Conservation (phyloP, 768 basidiomycete species). For the Cystoderma amianthinum region DNA sequence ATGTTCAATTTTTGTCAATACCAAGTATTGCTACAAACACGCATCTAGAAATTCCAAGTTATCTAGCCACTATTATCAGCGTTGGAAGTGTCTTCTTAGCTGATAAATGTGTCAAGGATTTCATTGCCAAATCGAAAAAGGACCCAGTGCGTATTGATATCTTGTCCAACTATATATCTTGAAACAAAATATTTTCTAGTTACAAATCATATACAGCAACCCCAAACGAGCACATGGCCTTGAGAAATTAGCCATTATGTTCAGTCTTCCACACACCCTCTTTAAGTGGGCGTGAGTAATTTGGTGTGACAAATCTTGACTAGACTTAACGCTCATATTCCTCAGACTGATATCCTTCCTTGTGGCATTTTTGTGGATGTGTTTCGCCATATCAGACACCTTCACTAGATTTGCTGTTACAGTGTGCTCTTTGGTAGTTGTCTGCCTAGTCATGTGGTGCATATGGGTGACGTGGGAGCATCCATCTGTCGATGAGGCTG, state of each 20-base stretch:
- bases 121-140: constrained; percentile 26
- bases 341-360: constrained; percentile 12
- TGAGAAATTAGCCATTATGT: constrained; percentile 17
- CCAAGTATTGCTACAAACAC: constrained; percentile 12
- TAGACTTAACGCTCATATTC: neutral
- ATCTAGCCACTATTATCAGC: constrained; percentile 38
- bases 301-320: neutral
- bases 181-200: constrained; percentile 23
- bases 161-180: constrained; percentile 5
- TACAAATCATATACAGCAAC: constrained; percentile 24
- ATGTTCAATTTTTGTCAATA: neutral
- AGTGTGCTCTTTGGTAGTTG: constrained; percentile 15
- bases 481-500: neutral
- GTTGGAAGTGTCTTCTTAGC: constrained; percentile 42
- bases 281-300: constrained; percentile 20
- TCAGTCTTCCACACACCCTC: constrained; percentile 18
- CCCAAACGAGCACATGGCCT: constrained; percentile 20
- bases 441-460: constrained; percentile 34
- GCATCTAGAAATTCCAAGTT: constrained; percentile 41
- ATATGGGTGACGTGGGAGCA: constrained; percentile 35
- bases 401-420: constrained; percentile 12
- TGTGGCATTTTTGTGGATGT: constrained; percentile 10
- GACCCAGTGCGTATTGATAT: constrained; percentile 28
- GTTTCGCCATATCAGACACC: constrained; percentile 9
- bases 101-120: constrained; percentile 37